These are phyloP conservation scores for Phytophthora constricta DNA, from an alignment of 352 stramenopile genomes.

Conservation along the genomic window DNA sequence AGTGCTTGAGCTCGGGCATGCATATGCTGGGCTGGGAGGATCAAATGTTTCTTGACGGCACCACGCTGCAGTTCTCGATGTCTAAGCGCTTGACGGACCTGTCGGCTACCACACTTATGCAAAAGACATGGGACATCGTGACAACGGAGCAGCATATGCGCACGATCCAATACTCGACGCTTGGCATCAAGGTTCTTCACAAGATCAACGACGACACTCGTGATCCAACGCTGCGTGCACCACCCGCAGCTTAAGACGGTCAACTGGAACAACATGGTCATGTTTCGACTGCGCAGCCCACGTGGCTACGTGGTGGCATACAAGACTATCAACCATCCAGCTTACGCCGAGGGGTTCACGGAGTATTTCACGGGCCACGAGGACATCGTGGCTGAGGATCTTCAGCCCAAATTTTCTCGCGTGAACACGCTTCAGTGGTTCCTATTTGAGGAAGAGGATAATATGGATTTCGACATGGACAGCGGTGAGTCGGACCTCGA, in stretches of 20 bases:
- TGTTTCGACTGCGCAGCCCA: conserved; percentile 51
- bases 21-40: conserved; percentile 58
- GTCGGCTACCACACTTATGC: conserved; percentile 45
- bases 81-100: conserved; percentile 40
- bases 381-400: conserved; percentile 31
- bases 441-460: conserved; percentile 35
- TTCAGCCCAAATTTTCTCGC: conserved; percentile 46
- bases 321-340: conserved; percentile 49
- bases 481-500: conserved; percentile 47
- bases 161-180: conserved; percentile 59
- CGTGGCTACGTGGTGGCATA: conserved; percentile 57
- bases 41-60: conserved; percentile 56
- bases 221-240: conserved; percentile 55
- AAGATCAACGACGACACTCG: conserved; percentile 57
- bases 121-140: conserved; percentile 58
- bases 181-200: conserved; percentile 54
- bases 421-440: conserved; percentile 63
- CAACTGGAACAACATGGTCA: conserved; percentile 62
- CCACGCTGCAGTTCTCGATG: conserved; percentile 56
- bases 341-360: conserved; percentile 39
- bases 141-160: conserved; percentile 59
- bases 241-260: conserved; percentile 55
- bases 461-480: conserved; percentile 48
- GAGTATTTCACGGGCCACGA: conserved; percentile 44
- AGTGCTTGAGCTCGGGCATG: conserved; percentile 50